phyloP scores from a whole-genome alignment of 2,329 filamentous ascomycete species.

The Rhexocercosporidium sp. region DNA sequence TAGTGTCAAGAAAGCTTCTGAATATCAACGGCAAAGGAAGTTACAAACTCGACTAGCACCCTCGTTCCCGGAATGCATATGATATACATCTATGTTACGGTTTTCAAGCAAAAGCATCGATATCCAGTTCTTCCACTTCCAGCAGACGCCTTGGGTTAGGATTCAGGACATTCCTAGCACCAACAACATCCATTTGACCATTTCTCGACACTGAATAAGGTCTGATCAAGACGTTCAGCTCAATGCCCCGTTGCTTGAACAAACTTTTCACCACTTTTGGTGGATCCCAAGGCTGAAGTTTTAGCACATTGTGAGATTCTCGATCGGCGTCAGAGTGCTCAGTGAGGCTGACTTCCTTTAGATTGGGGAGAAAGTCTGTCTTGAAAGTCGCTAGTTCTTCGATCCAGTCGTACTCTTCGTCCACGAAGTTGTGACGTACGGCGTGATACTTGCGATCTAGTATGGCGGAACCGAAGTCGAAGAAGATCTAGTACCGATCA shows the following conservation, averaged over 20 bases:
- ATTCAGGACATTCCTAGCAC: background rate
- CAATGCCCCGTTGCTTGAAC: background rate
- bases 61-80: too few species aligned
- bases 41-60: too few species aligned
- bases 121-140: background rate
- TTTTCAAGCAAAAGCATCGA: background rate
- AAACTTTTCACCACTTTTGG: background rate
- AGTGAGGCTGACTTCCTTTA: background rate
- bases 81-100: too few species aligned
- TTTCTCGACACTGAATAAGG: background rate
- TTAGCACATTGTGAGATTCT: background rate
- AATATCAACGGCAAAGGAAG: too few species aligned
- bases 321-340: background rate
- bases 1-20: too few species aligned
- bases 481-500: background rate
- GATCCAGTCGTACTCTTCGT: slow-evolving; percentile 8
- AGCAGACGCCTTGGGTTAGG: background rate
- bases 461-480: background rate
- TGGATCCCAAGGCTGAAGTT: background rate
- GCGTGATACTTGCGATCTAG: background rate
- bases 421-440: background rate
- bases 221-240: background rate
- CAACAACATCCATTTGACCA: background rate
- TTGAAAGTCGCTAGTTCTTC: background rate
- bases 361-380: background rate